These are phyloP conservation scores for Talinum fruticosum DNA, from an alignment of 148 eudicot genomes.

Conservation along the genomic window DNA sequence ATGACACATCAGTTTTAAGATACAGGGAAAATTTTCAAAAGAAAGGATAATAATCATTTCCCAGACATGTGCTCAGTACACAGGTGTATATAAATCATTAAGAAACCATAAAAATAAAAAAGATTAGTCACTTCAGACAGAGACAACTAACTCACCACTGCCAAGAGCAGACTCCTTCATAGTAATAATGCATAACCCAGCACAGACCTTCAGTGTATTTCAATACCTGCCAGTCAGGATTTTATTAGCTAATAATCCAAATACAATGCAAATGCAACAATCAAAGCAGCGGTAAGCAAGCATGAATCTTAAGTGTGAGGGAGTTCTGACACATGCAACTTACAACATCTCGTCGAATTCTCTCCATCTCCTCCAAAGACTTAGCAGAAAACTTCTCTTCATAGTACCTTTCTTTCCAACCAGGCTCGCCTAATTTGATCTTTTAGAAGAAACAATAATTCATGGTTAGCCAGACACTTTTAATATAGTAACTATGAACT, in stretches of 20 bases:
- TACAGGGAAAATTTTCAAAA: not conserved
- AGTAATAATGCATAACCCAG: constrained; percentile 99
- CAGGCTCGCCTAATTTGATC: constrained; percentile 87
- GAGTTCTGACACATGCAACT: constrained; percentile 29
- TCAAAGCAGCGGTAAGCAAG: not conserved
- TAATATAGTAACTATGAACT: not conserved
- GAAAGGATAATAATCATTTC: not conserved
- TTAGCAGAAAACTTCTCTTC: constrained; percentile 80
- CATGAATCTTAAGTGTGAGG: not conserved
- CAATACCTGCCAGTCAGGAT: constrained; percentile 49
- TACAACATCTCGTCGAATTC: constrained; percentile 76
- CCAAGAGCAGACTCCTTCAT: constrained; percentile 99
- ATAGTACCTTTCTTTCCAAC: constrained; percentile 96
- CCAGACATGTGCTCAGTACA: not conserved
- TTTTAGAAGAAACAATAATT: constrained; percentile 19
- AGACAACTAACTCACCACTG: constrained; percentile 51
- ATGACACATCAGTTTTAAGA: not conserved
- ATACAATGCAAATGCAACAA: not conserved
- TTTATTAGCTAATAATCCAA: constrained; percentile 8
- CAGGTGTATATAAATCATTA: not conserved
- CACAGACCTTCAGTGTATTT: constrained; percentile 88
- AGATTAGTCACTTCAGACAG: not conserved
- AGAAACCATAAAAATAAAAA: not conserved
- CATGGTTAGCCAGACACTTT: not conserved
- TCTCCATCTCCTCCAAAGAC: constrained; percentile 73